phyloP scores from a whole-genome alignment of 2,329 filamentous ascomycete genomes.

The Cladosporium sp. region DNA sequence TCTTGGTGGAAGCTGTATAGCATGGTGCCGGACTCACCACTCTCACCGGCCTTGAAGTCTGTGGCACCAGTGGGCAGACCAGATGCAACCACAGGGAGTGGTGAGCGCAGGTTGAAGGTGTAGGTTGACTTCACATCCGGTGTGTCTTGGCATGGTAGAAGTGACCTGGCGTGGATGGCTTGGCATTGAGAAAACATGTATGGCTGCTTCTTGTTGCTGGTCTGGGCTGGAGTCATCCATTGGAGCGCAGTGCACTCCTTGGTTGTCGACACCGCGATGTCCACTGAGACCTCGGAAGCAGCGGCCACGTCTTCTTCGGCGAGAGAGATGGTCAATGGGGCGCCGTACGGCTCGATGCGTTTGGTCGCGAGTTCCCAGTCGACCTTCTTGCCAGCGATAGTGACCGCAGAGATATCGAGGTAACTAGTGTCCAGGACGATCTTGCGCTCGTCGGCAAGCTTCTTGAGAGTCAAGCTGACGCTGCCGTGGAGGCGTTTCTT shows the following conservation, averaged over 20 bases:
- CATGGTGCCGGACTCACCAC: slow-evolving; percentile 56
- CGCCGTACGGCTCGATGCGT: slow-evolving; percentile 73
- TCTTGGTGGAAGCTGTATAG: slow-evolving; percentile 86
- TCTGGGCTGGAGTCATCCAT: slow-evolving; percentile 92
- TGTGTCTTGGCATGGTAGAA: slow-evolving; percentile 97
- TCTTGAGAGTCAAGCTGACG: slow-evolving; percentile 74
- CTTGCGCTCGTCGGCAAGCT: slow-evolving; percentile 68
- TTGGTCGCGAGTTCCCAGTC: slow-evolving; percentile 68
- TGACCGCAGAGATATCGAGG: slow-evolving; percentile 71
- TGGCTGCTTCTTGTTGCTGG: slow-evolving; percentile 90
- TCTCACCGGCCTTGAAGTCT: slow-evolving; percentile 52
- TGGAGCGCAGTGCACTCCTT: slow-evolving; percentile 87
- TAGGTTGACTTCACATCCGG: slow-evolving; percentile 97
- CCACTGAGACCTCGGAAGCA: slow-evolving; percentile 33
- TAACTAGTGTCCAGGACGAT: slow-evolving; percentile 88
- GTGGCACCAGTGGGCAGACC: slow-evolving; percentile 64
- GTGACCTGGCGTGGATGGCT: slow-evolving; percentile 88
- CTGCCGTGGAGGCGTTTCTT: slow-evolving; percentile 73
- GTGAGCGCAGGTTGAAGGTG: slow-evolving; percentile 82
- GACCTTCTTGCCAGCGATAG: slow-evolving; percentile 63
- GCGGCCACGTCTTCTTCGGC: slow-evolving; percentile 44
- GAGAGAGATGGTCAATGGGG: slow-evolving; percentile 64
- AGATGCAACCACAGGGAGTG: slow-evolving; percentile 86
- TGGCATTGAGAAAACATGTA: slow-evolving; percentile 99
- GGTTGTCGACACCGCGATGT: slow-evolving; percentile 68